Conservation (phyloP, 192 early-diverging fungal species). For the Fimicolochytrium jonesii region DNA sequence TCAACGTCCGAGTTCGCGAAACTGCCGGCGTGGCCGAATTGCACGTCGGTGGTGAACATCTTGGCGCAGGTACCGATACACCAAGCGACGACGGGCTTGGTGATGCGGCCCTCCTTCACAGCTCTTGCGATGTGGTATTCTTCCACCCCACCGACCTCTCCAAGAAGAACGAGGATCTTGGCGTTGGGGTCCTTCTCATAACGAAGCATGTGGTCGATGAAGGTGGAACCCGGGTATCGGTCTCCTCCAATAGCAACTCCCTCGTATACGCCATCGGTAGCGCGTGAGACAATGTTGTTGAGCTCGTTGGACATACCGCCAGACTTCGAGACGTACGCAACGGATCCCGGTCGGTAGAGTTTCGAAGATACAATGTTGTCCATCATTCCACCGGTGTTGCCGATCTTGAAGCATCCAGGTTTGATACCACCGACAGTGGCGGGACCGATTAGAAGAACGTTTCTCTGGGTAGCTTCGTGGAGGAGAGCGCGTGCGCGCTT, state of each 20-base stretch:
- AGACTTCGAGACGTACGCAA: constrained; percentile 97
- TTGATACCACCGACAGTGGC: constrained; percentile 99
- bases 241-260: constrained; percentile 98
- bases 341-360: constrained; percentile 93
- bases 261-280: constrained; percentile 97
- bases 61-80: constrained; percentile 98
- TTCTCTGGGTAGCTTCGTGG: constrained; percentile 69
- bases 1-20: constrained; percentile 94
- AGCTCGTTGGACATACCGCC: constrained; percentile 99
- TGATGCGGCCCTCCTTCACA: constrained; percentile 80
- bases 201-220: constrained; percentile 96
- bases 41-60: constrained; percentile 97
- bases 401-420: constrained; percentile 99
- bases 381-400: constrained; percentile 99
- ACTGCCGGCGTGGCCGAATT: constrained; percentile 98
- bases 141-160: constrained; percentile 97
- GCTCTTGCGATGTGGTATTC: constrained; percentile 94
- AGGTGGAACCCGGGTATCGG: constrained; percentile 96
- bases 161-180: constrained; percentile 92
- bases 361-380: constrained; percentile 98
- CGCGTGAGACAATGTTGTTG: constrained; percentile 97
- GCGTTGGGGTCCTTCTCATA: constrained; percentile 88
- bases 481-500: constrained; percentile 90
- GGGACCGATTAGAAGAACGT: constrained; percentile 90
- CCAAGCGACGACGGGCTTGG: constrained; percentile 99